Base-by-base conservation (phyloP, 257 asterid genomes). In the Cynanchum wilfordii region DNA sequence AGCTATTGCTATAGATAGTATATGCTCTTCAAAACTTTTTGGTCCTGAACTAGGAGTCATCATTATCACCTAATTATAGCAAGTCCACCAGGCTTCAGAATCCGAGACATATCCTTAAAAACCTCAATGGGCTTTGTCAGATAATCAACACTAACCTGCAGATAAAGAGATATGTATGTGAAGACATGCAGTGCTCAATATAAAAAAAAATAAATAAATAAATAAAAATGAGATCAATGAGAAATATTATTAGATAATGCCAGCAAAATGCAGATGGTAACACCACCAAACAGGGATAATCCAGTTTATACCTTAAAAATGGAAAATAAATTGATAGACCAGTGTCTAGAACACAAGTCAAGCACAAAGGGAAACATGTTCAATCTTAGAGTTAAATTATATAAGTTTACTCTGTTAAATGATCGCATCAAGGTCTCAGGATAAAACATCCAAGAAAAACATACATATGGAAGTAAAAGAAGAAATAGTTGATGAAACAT, bases 131-230 rank as follows among this genome's bases (percentile, higher is more conserved):
- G 98, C 82, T 94, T 94, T 7, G 90, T 81, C 68, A 94, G 79
- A 82, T 93, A 93, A 79, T 93, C 98, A n/a, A 93, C 97, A 66
- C 98, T 93, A 55, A 93, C 97, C 98, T 92, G 88, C 78, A 80
- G 73, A 81, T 49, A 54, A 17, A 71, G 6, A 33, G 38, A 44
- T n/a, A 22, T 6, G 67, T 24, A 16, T 30, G 19, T 62, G 13
- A 62, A 44, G 24, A 10, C 67, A 20, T 22, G 20, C 69, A 30
- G 16, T 45, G 24, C 40, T 25, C 30, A 1, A 29, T 33, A 33
- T n/a, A n/a, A n/a, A n/a, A n/a, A n/a, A n/a, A n/a, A n/a, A 68
- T 0, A 36, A 33, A 19, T 45, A 40, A 65, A 36, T 33, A 33
- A 1, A 33, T 33, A 40, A 40, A 6, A 40, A 40, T 40, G 5